Evolutionary conservation across 2,329 filamentous ascomycete species (phyloP).

Genomic region (Venturia oleaginea): DNA sequence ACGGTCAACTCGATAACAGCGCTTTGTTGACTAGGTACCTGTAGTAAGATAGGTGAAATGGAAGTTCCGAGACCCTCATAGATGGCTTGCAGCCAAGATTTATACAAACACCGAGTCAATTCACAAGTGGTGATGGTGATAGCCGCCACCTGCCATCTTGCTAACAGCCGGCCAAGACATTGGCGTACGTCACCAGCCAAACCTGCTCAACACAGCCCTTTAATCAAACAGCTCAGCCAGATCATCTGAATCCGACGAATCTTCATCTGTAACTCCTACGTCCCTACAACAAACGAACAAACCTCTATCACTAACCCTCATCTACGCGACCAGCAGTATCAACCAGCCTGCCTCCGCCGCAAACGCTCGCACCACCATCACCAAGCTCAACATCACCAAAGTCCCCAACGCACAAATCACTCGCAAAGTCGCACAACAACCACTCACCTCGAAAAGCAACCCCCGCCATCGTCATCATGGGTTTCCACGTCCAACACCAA

Average conservation of each 20-base stretch:
- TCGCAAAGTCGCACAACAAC: background rate
- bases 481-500: constrained; percentile 6
- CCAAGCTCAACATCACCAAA: background rate
- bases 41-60: too few relatives aligned
- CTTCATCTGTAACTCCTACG: too few relatives aligned
- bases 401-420: background rate
- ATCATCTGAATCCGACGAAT: background rate
- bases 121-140: too few relatives aligned
- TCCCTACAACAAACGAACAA: background rate
- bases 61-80: too few relatives aligned
- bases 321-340: too few relatives aligned
- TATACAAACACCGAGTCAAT: too few relatives aligned
- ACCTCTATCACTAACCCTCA: too few relatives aligned
- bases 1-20: background rate
- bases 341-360: background rate
- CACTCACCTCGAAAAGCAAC: background rate
- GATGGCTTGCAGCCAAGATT: too few relatives aligned
- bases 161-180: background rate
- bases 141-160: too few relatives aligned
- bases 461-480: constrained; percentile 2
- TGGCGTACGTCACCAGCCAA: background rate
- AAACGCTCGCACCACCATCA: background rate
- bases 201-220: background rate
- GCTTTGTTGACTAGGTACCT: too few relatives aligned
- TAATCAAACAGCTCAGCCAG: background rate